Evolutionary conservation across 345 rosid genomes (phyloP).

Genomic region (Brassica juncea): DNA sequence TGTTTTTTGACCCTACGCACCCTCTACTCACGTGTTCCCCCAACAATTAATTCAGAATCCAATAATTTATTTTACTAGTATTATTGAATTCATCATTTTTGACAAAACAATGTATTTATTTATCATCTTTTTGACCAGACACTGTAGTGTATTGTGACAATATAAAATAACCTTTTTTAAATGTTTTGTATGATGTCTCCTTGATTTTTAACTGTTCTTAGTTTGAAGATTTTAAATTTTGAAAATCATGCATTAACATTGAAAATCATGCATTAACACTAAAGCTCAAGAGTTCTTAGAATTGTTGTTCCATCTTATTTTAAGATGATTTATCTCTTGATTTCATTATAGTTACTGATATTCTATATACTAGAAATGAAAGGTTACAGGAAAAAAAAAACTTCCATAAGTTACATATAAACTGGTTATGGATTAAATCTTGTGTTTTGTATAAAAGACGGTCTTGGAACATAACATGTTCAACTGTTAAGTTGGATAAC

Average conservation of each 20-base stretch:
- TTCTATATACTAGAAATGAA: background rate
- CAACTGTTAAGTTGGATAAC: background rate
- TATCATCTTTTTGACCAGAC: background rate
- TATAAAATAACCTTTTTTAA: no score
- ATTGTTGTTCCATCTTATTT: no score
- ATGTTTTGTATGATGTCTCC: no score
- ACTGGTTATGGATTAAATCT: background rate
- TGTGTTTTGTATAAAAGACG: background rate
- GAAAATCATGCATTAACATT: no score
- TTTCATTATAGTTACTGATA: background rate
- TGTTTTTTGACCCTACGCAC: conserved; percentile 11
- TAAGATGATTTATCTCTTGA: background rate
- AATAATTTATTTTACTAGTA: background rate
- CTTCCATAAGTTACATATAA: background rate
- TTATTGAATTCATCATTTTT: background rate
- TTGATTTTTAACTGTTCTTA: no score
- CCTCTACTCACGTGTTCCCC: conserved; percentile 30
- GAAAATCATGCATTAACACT: no score
- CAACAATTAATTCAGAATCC: background rate
- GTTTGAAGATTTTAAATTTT: background rate
- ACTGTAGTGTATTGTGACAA: no score
- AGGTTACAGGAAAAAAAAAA: no score
- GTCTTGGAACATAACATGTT: background rate
- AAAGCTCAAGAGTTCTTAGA: no score
- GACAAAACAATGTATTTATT: no score